Percentiles rank a stretch among this genome's conserved stretches.
phyloP scores from a whole-genome alignment of 129 eudicot species.

The Helianthus tuberosus region DNA sequence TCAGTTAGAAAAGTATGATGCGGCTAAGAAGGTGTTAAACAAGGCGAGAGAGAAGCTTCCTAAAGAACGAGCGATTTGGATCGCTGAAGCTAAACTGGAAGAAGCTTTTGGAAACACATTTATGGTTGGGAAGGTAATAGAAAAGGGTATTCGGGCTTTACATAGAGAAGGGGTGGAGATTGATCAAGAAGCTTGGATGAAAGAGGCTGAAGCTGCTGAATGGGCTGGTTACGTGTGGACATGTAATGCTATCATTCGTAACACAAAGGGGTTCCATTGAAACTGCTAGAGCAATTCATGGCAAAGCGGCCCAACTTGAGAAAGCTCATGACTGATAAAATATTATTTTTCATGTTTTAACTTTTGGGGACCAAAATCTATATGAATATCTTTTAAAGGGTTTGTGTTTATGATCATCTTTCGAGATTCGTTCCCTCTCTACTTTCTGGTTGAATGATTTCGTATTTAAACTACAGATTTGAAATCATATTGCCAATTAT shows the following conservation, averaged over 20 bases:
- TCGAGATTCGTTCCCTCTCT: too few relatives aligned
- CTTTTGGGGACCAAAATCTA: too few relatives aligned
- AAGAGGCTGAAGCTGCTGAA: slow-evolving; percentile 95
- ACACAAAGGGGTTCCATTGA: slow-evolving; percentile 83
- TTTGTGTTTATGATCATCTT: too few relatives aligned
- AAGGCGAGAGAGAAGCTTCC: slow-evolving; percentile 81
- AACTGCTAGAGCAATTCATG: slow-evolving; percentile 86
- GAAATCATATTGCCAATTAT: too few relatives aligned
- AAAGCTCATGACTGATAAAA: too few relatives aligned
- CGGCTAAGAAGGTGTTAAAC: slow-evolving; percentile 48
- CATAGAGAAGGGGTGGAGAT: slow-evolving; percentile 75
- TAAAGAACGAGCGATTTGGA: slow-evolving; percentile 89
- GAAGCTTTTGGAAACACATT: slow-evolving; percentile 78
- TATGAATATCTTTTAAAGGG: too few relatives aligned
- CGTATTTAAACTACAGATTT: too few relatives aligned
- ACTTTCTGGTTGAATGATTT: too few relatives aligned
- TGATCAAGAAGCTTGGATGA: slow-evolving; percentile 88
- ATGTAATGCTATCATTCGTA: slow-evolving; percentile 81
- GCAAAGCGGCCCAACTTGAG: not conserved
- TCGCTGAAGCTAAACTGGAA: slow-evolving; percentile 82
- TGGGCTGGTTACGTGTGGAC: slow-evolving; percentile 89
- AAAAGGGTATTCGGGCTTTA: slow-evolving; percentile 80
- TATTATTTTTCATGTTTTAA: too few relatives aligned
- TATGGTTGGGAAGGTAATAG: slow-evolving; percentile 78
- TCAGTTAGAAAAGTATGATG: slow-evolving; percentile 76